A percentile compares a stretch with the other conserved stretches of the same genome.
phyloP scores from a whole-genome alignment of 441 rosid species.

The Bocquillonia castaneifolia region DNA sequence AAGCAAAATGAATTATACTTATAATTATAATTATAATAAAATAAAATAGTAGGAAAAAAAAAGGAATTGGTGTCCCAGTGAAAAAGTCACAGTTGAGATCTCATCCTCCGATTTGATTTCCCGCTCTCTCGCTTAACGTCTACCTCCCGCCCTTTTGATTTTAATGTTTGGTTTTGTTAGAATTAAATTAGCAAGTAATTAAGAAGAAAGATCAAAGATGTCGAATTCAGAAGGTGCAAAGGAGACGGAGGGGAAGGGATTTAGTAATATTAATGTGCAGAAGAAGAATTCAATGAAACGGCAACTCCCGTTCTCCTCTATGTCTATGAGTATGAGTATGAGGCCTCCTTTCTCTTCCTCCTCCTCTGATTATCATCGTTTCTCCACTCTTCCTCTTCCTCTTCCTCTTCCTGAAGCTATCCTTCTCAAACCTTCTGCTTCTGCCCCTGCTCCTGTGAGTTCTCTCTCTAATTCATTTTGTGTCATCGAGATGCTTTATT shows the following conservation, averaged over 20 bases:
- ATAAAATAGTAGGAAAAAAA: too few species aligned
- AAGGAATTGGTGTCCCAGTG: too few species aligned
- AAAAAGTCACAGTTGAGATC: too few species aligned
- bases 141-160: too few species aligned
- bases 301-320: conserved; percentile 51
- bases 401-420: conserved; percentile 42
- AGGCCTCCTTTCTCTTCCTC: conserved; percentile 56
- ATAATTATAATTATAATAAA: too few species aligned
- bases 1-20: too few species aligned
- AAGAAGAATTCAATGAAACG: conserved; percentile 29
- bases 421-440: conserved; percentile 51
- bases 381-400: conserved; percentile 41
- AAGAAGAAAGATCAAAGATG: conserved; percentile 25
- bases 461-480: not conserved
- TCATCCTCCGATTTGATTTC: too few species aligned
- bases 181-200: too few species aligned
- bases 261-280: too few species aligned
- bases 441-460: conserved; percentile 70
- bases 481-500: not conserved
- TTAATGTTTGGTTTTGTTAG: too few species aligned
- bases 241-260: too few species aligned
- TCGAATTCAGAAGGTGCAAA: conserved; percentile 40
- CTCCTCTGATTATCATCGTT: conserved; percentile 72
- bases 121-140: too few species aligned
- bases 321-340: conserved; percentile 14